phyloP scores from a whole-genome alignment of 2,329 filamentous ascomycete genomes.

The Xylaria sp. region DNA sequence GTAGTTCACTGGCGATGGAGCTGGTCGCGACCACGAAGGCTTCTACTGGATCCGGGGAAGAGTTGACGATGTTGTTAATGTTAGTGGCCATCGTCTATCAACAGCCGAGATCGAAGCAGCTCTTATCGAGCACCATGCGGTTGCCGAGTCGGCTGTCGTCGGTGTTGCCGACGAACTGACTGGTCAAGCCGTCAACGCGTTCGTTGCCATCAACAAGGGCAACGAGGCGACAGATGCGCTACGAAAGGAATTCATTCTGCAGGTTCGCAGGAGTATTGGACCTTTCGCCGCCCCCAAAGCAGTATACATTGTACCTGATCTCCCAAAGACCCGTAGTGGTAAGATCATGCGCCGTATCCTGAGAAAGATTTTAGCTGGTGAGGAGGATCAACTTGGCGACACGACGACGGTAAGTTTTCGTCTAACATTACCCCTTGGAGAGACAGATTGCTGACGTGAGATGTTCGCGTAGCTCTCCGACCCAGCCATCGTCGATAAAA shows the following conservation, averaged over 20 bases:
- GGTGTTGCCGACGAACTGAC: conserved; percentile 93
- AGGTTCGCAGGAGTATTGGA: conserved; percentile 96
- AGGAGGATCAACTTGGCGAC: conserved; percentile 96
- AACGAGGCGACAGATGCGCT: conserved; percentile 80
- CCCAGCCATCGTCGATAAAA: conserved; percentile 87
- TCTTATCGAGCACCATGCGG: conserved; percentile 87
- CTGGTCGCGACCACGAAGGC: conserved; percentile 94
- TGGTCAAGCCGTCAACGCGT: conserved; percentile 96
- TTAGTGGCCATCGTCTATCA: conserved; percentile 93
- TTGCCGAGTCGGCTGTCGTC: conserved; percentile 95
- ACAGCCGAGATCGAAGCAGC: conserved; percentile 98
- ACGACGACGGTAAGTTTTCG: conserved; percentile 79
- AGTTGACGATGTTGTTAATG: conserved; percentile 98
- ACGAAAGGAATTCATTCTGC: conserved; percentile 91
- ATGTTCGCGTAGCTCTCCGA: conserved; percentile 75
- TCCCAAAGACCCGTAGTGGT: conserved; percentile 96
- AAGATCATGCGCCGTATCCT: conserved; percentile 99
- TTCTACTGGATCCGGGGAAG: conserved; percentile 99
- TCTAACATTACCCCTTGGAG: background rate
- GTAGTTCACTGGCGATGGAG: conserved; percentile 91
- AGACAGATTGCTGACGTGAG: conserved; percentile 16
- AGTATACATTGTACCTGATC: conserved; percentile 88
- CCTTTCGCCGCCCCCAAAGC: conserved; percentile 97
- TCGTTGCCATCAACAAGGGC: conserved; percentile 90
- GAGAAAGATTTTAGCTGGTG: conserved; percentile 95